Conservation (phyloP, 768 basidiomycete species). For the Lentinus tigrinus region DNA sequence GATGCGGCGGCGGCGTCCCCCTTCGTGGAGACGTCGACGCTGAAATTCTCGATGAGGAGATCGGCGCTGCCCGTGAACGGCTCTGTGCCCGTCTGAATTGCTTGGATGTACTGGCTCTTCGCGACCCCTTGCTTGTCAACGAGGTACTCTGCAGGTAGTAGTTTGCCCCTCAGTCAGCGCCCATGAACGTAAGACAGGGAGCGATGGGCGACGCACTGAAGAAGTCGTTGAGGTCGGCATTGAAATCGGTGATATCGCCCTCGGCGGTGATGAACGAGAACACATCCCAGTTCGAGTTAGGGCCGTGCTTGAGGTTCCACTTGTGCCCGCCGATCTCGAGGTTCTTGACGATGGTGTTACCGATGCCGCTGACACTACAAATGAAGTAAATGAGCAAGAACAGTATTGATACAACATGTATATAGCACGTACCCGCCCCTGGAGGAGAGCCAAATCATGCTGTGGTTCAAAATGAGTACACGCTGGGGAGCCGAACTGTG, state of each 20-base stretch:
- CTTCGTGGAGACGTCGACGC: slow-evolving; percentile 34
- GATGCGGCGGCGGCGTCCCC: not conserved
- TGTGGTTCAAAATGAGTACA: not conserved
- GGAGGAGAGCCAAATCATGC: slow-evolving; percentile 60
- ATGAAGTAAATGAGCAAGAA: too few relatives aligned
- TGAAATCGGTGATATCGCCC: slow-evolving; percentile 51
- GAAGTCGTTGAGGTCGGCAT: slow-evolving; percentile 51
- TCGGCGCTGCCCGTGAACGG: slow-evolving; percentile 50
- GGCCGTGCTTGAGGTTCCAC: slow-evolving; percentile 59
- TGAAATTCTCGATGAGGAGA: slow-evolving; percentile 42
- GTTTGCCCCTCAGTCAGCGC: not conserved
- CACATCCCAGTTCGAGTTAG: slow-evolving; percentile 54
- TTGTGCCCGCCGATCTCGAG: slow-evolving; percentile 45
- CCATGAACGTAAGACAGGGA: too few relatives aligned
- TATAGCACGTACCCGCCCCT: slow-evolving; percentile 44
- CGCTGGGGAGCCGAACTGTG: not conserved
- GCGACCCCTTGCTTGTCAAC: slow-evolving; percentile 47
- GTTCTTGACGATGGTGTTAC: slow-evolving; percentile 46
- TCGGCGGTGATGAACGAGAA: slow-evolving; percentile 51
- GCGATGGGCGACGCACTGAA: slow-evolving; percentile 50
- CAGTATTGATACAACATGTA: too few relatives aligned
- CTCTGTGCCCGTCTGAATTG: slow-evolving; percentile 55
- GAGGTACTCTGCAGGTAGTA: slow-evolving; percentile 40
- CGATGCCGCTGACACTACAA: slow-evolving; percentile 38
- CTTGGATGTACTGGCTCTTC: slow-evolving; percentile 49